phyloP scores from a whole-genome alignment of 805 yeast species.

The Jamesozyma rosinii region DNA sequence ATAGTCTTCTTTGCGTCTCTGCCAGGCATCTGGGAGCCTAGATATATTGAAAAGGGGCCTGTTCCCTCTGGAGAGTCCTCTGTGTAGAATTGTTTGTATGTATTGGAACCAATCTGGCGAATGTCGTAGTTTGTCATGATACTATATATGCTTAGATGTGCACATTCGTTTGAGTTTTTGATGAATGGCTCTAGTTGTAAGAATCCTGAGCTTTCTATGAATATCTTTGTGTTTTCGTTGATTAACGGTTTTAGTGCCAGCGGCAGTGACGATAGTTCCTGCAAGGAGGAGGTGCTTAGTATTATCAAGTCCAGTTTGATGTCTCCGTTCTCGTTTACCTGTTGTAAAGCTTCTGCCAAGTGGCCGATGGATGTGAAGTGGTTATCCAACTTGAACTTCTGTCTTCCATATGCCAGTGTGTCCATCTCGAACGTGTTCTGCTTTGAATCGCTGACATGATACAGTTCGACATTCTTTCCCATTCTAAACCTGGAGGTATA shows the following conservation, averaged over 20 bases:
- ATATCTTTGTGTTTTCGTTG: conserved; percentile 37
- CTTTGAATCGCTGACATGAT: conserved; percentile 19
- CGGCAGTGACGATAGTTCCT: conserved; percentile 37
- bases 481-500: conserved; percentile 20
- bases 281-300: conserved; percentile 39
- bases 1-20: not conserved
- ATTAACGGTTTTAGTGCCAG: conserved; percentile 30
- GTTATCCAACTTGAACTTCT: conserved; percentile 12
- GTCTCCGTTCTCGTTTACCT: not conserved
- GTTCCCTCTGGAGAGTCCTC: conserved; percentile 11
- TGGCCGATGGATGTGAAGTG: conserved; percentile 20
- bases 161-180: conserved; percentile 28
- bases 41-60: conserved; percentile 23
- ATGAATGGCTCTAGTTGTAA: conserved; percentile 61
- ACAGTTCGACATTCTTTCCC: conserved; percentile 14
- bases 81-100: conserved; percentile 21
- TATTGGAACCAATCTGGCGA: conserved; percentile 29
- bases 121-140: conserved; percentile 54
- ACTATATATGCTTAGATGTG: conserved; percentile 36
- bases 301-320: conserved; percentile 35
- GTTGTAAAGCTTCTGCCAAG: conserved; percentile 7
- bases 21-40: conserved; percentile 4
- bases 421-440: conserved; percentile 10
- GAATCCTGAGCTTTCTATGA: conserved; percentile 60
- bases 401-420: conserved; percentile 13